These are phyloP conservation scores for Ceratobasidium sp. DNA, from an alignment of 1,284 basidiomycete species.

Conservation along the genomic window DNA sequence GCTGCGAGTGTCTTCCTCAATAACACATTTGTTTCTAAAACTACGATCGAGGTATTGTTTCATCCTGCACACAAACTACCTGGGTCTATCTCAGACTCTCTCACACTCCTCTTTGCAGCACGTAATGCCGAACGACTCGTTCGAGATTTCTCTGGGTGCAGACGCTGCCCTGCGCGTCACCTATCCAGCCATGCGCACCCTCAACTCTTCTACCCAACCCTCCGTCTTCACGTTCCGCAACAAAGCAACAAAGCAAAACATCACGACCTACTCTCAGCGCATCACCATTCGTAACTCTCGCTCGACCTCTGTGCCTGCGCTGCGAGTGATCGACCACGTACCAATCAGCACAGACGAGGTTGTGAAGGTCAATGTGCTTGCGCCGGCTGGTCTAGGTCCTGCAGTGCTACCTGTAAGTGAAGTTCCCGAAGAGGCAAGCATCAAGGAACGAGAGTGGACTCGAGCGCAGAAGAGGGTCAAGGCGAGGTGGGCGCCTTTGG, in stretches of 20 bases:
- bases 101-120: constrained; percentile 18
- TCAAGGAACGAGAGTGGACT: constrained; percentile 18
- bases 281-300: constrained; percentile 49
- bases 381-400: constrained; percentile 45
- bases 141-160: constrained; percentile 47
- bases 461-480: constrained; percentile 10
- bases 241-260: constrained; percentile 39
- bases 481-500: constrained; percentile 20
- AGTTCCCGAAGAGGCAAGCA: neutral
- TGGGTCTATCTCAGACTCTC: constrained; percentile 35
- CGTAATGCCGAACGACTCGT: constrained; percentile 47
- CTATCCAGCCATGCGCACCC: constrained; percentile 46
- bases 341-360: constrained; percentile 47
- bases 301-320: constrained; percentile 15
- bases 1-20: constrained; percentile 46
- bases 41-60: neutral
- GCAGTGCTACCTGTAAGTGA: constrained; percentile 6
- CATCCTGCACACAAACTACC: too few species aligned
- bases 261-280: constrained; percentile 46
- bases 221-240: constrained; percentile 35
- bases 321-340: constrained; percentile 48
- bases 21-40: constrained; percentile 46
- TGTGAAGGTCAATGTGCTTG: constrained; percentile 47
- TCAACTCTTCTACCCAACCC: constrained; percentile 35
- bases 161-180: constrained; percentile 47